These are phyloP conservation scores for Boletus reticulatus DNA, from an alignment of 768 basidiomycete species.

Conservation along the genomic window DNA sequence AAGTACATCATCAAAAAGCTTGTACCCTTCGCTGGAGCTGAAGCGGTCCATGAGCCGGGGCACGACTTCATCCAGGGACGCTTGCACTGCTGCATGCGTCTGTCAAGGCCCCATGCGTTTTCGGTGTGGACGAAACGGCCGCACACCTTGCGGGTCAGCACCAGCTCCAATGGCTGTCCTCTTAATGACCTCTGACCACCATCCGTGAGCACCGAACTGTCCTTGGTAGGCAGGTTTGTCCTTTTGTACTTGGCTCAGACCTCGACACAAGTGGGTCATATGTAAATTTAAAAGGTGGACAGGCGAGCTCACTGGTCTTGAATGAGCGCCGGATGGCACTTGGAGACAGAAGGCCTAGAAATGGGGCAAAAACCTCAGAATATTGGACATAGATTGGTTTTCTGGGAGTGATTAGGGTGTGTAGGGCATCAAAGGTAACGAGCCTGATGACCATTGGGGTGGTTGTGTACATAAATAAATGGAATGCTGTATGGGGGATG, in stretches of 20 bases:
- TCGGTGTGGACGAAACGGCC: conserved; percentile 11
- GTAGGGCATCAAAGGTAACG: conserved; percentile 77
- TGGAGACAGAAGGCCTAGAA: conserved; percentile 60
- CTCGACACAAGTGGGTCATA: conserved; percentile 25
- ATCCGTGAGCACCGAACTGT: conserved; percentile 47
- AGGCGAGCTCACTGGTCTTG: conserved; percentile 43
- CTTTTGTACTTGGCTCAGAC: conserved; percentile 50
- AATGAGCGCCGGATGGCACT: conserved; percentile 55
- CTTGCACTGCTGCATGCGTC: conserved; percentile 47
- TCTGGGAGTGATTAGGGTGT: conserved; percentile 72
- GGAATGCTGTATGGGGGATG: background rate
- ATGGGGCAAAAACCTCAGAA: conserved; percentile 62
- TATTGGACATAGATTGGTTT: conserved; percentile 62
- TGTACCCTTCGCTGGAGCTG: conserved; percentile 69
- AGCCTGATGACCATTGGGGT: conserved; percentile 44
- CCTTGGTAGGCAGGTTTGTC: conserved; percentile 56
- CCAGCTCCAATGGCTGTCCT: conserved; percentile 76
- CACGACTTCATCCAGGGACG: conserved; percentile 54
- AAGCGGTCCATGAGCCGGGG: conserved; percentile 62
- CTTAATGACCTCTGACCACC: conserved; percentile 81
- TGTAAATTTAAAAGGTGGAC: background rate
- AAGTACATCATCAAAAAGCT: conserved; percentile 51
- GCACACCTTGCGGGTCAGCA: conserved; percentile 53
- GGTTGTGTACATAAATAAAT: conserved; percentile 16
- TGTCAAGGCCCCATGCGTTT: conserved; percentile 19